Conservation (phyloP, 2,329 filamentous ascomycete genomes). For the Colletotrichum gigasporum region DNA sequence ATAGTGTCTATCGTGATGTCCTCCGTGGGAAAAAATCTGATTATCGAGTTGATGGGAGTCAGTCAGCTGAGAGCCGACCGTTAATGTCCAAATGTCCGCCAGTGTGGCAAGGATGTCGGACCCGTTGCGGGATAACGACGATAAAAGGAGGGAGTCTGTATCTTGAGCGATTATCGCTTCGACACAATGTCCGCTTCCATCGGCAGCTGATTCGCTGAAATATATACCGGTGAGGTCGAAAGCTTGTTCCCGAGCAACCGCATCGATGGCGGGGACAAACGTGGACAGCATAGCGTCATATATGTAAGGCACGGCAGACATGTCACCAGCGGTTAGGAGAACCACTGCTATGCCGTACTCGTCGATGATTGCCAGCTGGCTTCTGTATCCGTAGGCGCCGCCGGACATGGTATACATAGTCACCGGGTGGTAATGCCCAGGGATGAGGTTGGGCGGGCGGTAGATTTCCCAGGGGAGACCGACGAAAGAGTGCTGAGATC, state of each 20-base stretch:
- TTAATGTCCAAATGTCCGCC: slow-evolving; percentile 34
- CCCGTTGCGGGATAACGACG: slow-evolving; percentile 35
- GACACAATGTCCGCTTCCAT: slow-evolving; percentile 3
- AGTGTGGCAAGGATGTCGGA: slow-evolving; percentile 35
- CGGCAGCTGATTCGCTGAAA: neutral
- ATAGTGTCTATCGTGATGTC: slow-evolving; percentile 26
- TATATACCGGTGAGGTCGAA: slow-evolving; percentile 33
- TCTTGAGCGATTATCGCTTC: slow-evolving; percentile 36
- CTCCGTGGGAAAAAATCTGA: slow-evolving; percentile 39
- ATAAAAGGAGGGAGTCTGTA: slow-evolving; percentile 36
- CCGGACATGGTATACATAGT: slow-evolving; percentile 47
- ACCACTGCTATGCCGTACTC: slow-evolving; percentile 45
- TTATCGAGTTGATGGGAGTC: slow-evolving; percentile 26
- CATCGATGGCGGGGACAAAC: slow-evolving; percentile 40
- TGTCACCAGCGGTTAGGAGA: slow-evolving; percentile 42
- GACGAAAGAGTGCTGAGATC: slow-evolving; percentile 40
- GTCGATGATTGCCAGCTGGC: slow-evolving; percentile 46
- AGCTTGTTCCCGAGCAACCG: slow-evolving; percentile 38
- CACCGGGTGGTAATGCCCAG: slow-evolving; percentile 41
- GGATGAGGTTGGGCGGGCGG: slow-evolving; percentile 37
- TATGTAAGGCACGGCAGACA: slow-evolving; percentile 38
- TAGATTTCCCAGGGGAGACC: slow-evolving; percentile 50
- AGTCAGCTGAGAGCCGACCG: slow-evolving; percentile 37
- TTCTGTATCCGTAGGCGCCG: slow-evolving; percentile 44
- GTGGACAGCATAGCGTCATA: slow-evolving; percentile 40